These are phyloP conservation scores for Exophiala viscosa DNA, from an alignment of 2,329 filamentous ascomycete species.

Conservation along the genomic window DNA sequence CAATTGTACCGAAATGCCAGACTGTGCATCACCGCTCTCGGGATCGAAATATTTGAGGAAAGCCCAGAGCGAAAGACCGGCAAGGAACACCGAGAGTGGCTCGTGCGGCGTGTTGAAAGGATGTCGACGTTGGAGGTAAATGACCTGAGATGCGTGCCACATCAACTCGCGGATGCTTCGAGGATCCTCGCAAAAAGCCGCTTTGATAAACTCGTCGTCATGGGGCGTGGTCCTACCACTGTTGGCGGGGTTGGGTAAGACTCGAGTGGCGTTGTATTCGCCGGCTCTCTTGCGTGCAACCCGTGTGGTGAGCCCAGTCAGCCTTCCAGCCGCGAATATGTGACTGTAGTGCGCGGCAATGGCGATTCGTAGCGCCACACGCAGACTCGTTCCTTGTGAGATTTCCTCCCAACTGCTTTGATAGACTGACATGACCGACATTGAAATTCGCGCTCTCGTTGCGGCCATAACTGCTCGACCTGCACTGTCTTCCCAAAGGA, in stretches of 20 bases:
- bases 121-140: slow-evolving; percentile 10
- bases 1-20: neutral
- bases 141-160: slow-evolving; percentile 9
- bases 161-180: slow-evolving; percentile 3
- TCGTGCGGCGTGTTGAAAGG: slow-evolving; percentile 11
- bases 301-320: slow-evolving; percentile 3
- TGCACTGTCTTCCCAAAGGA: slow-evolving; percentile 2
- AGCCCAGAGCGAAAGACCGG: slow-evolving; percentile 6
- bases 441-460: neutral
- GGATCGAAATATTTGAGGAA: slow-evolving; percentile 6
- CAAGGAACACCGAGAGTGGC: slow-evolving; percentile 9
- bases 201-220: neutral
- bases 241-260: neutral
- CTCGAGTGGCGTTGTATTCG: neutral
- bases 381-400: neutral
- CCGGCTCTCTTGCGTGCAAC: slow-evolving; percentile 6
- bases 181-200: slow-evolving; percentile 3
- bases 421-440: slow-evolving; percentile 4
- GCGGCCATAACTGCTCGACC: neutral
- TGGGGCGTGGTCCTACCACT: neutral
- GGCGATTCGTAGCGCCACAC: neutral
- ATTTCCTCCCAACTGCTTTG: slow-evolving; percentile 5
- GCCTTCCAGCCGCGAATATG: slow-evolving; percentile 5
- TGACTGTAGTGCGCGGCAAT: slow-evolving; percentile 7
- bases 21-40: neutral